These are phyloP conservation scores for Massariosphaeria phaeospora DNA, from an alignment of 495 filamentous ascomycete species.

Conservation along the genomic window DNA sequence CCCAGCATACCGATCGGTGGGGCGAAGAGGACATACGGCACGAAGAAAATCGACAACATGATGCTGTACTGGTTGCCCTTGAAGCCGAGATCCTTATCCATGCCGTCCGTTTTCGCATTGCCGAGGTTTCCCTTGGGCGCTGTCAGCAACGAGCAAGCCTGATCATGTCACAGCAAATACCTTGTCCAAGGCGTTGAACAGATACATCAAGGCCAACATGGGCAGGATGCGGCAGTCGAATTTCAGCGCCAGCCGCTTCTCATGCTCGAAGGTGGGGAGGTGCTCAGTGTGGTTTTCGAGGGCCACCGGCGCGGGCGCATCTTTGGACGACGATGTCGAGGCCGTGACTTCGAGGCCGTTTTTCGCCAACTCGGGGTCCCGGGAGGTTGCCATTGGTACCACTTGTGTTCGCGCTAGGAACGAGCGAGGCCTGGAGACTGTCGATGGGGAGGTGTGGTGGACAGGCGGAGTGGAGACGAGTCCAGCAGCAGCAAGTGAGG, in stretches of 20 bases:
- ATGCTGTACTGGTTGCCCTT: conserved; percentile 63
- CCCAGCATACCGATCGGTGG: conserved; percentile 63
- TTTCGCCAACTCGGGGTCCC: conserved; percentile 20
- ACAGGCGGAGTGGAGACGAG: no score
- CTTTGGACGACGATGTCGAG: conserved; percentile 20
- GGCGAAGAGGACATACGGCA: conserved; percentile 70
- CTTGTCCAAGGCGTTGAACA: conserved; percentile 43
- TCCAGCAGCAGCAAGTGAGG: no score
- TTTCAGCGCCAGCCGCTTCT: conserved; percentile 35
- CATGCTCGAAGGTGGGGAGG: conserved; percentile 31
- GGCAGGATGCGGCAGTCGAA: conserved; percentile 42
- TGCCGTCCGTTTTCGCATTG: conserved; percentile 65
- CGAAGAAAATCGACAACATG: conserved; percentile 67
- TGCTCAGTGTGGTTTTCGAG: conserved; percentile 20
- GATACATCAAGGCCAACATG: conserved; percentile 42
- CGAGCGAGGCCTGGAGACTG: neutral
- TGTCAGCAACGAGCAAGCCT: no score
- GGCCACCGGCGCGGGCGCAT: conserved; percentile 4
- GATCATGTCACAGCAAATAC: no score
- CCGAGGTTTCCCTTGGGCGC: conserved; percentile 40
- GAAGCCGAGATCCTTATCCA: conserved; percentile 48
- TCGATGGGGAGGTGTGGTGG: neutral
- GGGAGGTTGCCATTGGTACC: conserved; percentile 23
- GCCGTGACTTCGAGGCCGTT: conserved; percentile 22
- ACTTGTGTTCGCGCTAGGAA: conserved; percentile 1